Conservation (phyloP, 345 rosid species). For the Salix brachista region DNA sequence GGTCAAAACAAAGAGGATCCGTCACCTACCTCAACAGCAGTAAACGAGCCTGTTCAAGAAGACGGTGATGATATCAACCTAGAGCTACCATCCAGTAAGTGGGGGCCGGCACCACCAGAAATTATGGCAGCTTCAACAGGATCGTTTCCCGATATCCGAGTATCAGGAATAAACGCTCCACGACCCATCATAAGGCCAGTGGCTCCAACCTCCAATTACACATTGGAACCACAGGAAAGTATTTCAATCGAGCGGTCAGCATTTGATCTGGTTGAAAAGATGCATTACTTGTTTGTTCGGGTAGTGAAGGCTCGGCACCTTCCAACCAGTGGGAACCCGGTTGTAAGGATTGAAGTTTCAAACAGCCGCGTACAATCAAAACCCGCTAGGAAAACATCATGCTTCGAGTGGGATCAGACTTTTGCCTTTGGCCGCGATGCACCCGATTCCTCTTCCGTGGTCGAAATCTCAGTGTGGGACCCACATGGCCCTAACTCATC, state of each 20-base stretch:
- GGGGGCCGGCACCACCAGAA: constrained; percentile 34
- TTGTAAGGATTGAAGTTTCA: constrained; percentile 51
- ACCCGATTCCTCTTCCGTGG: constrained; percentile 54
- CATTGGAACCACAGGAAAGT: constrained; percentile 54
- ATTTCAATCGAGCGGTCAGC: constrained; percentile 59
- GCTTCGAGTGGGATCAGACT: constrained; percentile 89
- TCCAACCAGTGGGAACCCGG: constrained; percentile 65
- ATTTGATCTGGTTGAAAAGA: constrained; percentile 89
- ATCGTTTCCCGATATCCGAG: constrained; percentile 46
- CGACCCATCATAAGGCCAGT: constrained; percentile 46
- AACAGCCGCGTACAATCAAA: constrained; percentile 46
- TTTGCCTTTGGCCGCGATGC: constrained; percentile 78
- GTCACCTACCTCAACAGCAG: background rate
- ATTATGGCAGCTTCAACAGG: constrained; percentile 41
- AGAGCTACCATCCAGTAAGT: constrained; percentile 20
- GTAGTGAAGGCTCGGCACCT: constrained; percentile 67
- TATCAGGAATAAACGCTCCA: constrained; percentile 35
- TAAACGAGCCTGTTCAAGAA: background rate
- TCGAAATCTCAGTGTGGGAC: constrained; percentile 75
- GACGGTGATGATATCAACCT: constrained; percentile 28
- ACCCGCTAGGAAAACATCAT: constrained; percentile 50
- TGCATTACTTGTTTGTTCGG: constrained; percentile 85
- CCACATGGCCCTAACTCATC: constrained; percentile 21
- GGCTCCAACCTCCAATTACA: constrained; percentile 31
- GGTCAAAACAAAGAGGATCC: constrained; percentile 15